phyloP scores from a whole-genome alignment of 257 asterid genomes.

The Verbascum thapsus region DNA sequence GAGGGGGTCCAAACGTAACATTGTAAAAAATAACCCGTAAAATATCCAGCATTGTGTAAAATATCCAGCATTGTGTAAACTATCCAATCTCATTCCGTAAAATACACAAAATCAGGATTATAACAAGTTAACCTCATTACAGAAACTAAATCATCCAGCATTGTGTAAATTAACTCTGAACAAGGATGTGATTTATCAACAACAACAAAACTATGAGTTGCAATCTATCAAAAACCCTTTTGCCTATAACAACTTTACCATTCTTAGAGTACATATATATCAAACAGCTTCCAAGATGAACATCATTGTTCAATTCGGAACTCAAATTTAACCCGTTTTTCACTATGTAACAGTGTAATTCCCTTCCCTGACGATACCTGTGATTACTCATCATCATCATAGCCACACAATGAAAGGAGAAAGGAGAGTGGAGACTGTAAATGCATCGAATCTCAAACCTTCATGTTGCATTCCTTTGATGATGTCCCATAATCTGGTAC shows the following conservation, averaged over 20 bases:
- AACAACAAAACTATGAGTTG: conserved; percentile 55
- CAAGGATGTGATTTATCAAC: conserved; percentile 60
- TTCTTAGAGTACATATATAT: conserved; percentile 63
- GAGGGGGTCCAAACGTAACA: no score
- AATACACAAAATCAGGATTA: no score
- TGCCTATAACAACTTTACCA: conserved; percentile 41
- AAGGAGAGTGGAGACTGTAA: conserved; percentile 56
- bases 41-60: no score
- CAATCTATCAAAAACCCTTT: conserved; percentile 52
- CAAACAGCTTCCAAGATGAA: conserved; percentile 66
- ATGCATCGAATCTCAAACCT: conserved; percentile 54
- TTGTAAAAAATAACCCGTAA: no score
- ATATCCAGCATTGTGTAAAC: no score
- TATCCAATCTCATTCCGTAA: no score
- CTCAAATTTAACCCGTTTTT: conserved; percentile 41
- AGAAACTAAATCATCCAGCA: no score
- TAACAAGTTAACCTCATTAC: no score
- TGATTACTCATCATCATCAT: conserved; percentile 15
- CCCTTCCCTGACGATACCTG: conserved; percentile 47
- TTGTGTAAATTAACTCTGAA: no score
- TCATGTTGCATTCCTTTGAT: conserved; percentile 56
- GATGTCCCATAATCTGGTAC: conserved; percentile 40
- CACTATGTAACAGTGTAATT: conserved; percentile 56
- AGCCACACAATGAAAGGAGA: conserved; percentile 50
- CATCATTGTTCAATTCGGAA: conserved; percentile 34